These are phyloP conservation scores for Calonectria henricotiae DNA, from an alignment of 2,329 filamentous ascomycete genomes.

Conservation along the genomic window DNA sequence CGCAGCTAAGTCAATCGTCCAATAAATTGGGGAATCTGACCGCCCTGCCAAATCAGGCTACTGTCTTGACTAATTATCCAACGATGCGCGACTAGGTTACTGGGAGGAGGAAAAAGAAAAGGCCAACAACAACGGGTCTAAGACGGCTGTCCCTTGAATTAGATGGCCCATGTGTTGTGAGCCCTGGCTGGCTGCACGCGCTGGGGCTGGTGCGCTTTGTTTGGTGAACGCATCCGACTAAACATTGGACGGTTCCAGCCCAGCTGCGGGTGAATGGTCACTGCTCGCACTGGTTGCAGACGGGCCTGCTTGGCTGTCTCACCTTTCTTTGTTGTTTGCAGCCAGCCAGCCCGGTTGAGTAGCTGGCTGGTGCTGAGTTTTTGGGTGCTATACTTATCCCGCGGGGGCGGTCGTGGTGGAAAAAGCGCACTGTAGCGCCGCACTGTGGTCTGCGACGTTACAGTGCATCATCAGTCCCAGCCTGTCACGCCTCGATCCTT, in stretches of 20 bases:
- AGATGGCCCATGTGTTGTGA: conserved; percentile 6
- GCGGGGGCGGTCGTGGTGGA: neutral
- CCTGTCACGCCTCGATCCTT: conserved; percentile 27
- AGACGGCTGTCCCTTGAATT: conserved; percentile 12
- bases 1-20: conserved; percentile 11
- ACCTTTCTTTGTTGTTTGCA: conserved; percentile 12
- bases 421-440: conserved; percentile 25
- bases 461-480: conserved; percentile 34
- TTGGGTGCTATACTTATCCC: neutral
- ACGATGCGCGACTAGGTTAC: conserved; percentile 11
- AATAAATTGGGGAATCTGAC: conserved; percentile 21
- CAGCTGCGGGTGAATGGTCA: neutral
- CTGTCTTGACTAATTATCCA: conserved; percentile 10
- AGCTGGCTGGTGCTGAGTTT: conserved; percentile 16
- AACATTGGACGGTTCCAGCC: conserved; percentile 13
- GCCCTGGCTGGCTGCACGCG: neutral
- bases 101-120: conserved; percentile 7
- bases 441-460: conserved; percentile 40
- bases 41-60: conserved; percentile 30
- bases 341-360: conserved; percentile 8
- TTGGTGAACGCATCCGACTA: conserved; percentile 10
- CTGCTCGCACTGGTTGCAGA: conserved; percentile 1
- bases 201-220: conserved; percentile 1
- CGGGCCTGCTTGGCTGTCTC: conserved; percentile 20
- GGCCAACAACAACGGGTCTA: conserved; percentile 4